phyloP scores from a whole-genome alignment of 1,139 yeast genomes.

The Candida freyschussii region DNA sequence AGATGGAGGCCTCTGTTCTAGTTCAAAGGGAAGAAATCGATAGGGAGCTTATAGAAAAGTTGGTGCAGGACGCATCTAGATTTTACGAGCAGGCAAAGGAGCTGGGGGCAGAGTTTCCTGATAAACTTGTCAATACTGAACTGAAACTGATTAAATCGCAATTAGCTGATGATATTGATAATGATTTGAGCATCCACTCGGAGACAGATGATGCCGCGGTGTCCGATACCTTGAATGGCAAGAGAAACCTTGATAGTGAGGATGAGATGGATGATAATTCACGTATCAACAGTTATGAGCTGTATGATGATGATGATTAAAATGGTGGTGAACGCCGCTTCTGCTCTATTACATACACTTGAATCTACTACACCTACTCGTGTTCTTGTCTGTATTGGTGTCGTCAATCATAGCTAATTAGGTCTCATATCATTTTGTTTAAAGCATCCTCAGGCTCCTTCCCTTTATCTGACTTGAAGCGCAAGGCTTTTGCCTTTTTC shows the following conservation, averaged over 20 bases:
- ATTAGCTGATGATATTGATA: slow-evolving; percentile 4
- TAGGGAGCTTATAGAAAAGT: slow-evolving; percentile 9
- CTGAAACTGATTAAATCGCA: slow-evolving; percentile 7
- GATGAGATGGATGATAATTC: slow-evolving; percentile 1
- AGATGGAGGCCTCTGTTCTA: slow-evolving; percentile 16
- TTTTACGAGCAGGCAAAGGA: slow-evolving; percentile 8
- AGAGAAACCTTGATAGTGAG: slow-evolving; percentile 1
- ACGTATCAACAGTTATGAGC: not conserved
- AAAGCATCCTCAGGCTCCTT: slow-evolving; percentile 1
- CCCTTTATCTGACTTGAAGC: not conserved
- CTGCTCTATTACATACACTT: no score
- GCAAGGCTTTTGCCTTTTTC: not conserved
- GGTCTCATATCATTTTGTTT: no score
- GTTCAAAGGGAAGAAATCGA: slow-evolving; percentile 1
- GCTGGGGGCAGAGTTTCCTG: slow-evolving; percentile 14
- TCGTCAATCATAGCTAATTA: no score
- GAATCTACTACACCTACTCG: no score
- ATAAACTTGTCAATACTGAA: slow-evolving; percentile 15
- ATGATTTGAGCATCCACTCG: not conserved
- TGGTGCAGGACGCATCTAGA: slow-evolving; percentile 11
- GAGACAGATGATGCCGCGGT: not conserved
- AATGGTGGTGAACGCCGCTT: not conserved
- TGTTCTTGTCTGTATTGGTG: no score
- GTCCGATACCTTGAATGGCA: not conserved
- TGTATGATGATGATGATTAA: slow-evolving; percentile 2